Percentiles rank a stretch among this genome's conserved stretches.
Conservation (phyloP, 2,329 filamentous ascomycete genomes). For the Pseudocercospora fuligena region DNA sequence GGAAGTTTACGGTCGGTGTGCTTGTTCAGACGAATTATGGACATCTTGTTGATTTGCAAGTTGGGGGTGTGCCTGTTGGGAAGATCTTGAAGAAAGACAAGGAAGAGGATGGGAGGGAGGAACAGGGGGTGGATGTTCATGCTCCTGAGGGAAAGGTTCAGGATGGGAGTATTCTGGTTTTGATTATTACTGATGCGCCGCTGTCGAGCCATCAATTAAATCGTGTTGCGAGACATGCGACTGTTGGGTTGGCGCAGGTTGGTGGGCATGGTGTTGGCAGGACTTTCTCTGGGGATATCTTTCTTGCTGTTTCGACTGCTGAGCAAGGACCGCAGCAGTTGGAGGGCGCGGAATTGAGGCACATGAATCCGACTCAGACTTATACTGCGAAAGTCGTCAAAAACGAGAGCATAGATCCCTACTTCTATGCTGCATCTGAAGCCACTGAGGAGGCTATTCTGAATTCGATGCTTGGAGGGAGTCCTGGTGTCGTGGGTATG, state of each 20-base stretch:
- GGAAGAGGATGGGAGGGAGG: conserved; percentile 10
- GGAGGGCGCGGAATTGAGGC: conserved; percentile 39
- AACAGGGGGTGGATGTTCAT: conserved; percentile 17
- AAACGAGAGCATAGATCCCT: conserved; percentile 63
- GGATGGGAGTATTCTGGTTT: conserved; percentile 66
- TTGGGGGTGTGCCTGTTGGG: conserved; percentile 67
- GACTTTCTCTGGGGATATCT: conserved; percentile 69
- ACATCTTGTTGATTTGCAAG: conserved; percentile 58
- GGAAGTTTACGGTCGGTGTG: conserved; percentile 63
- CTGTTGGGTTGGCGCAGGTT: conserved; percentile 64
- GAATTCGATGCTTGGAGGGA: conserved; percentile 65
- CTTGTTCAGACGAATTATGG: conserved; percentile 72
- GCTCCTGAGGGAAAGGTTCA: conserved; percentile 49
- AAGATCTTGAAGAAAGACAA: conserved; percentile 55
- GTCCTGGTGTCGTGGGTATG: conserved; percentile 61
- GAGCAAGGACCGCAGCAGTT: conserved; percentile 28
- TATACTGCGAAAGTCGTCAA: conserved; percentile 58
- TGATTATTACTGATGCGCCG: conserved; percentile 65
- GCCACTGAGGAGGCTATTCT: conserved; percentile 69
- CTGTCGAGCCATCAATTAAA: conserved; percentile 62
- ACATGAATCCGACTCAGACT: conserved; percentile 39
- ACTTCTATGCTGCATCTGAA: conserved; percentile 67
- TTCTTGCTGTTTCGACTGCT: conserved; percentile 69
- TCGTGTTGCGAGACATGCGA: conserved; percentile 64
- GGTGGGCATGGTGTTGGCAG: conserved; percentile 61